These are phyloP conservation scores for Mycena olivaceomarginata DNA, from an alignment of 768 basidiomycete species.

Conservation along the genomic window DNA sequence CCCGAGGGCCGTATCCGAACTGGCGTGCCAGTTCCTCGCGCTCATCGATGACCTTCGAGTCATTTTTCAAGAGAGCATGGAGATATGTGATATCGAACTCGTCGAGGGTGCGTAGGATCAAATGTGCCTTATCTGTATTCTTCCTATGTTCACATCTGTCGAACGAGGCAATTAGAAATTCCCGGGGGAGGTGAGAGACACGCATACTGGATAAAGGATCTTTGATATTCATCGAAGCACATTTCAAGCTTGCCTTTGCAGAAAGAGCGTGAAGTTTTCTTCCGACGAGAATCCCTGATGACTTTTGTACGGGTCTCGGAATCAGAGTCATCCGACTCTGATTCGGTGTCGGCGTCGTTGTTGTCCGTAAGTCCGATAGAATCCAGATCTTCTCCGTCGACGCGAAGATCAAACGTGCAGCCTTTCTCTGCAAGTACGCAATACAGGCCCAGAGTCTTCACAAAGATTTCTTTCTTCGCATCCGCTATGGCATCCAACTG, in stretches of 20 bases:
- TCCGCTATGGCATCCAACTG: too few relatives aligned
- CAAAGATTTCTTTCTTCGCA: too few relatives aligned
- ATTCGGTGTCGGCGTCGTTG: too few relatives aligned
- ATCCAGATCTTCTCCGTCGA: too few relatives aligned
- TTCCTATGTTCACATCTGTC: constrained; percentile 12
- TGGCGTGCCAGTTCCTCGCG: constrained; percentile 14
- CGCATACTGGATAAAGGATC: constrained; percentile 20
- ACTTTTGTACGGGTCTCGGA: too few relatives aligned
- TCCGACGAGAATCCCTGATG: too few relatives aligned
- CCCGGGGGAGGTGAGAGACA: too few relatives aligned
- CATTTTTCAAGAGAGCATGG: background rate
- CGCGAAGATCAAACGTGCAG: too few relatives aligned
- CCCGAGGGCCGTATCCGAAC: constrained; percentile 47
- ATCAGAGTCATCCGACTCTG: too few relatives aligned
- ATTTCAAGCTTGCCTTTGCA: constrained; percentile 19
- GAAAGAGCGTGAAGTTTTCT: background rate
- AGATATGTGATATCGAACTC: constrained; percentile 48
- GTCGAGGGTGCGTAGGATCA: constrained; percentile 48
- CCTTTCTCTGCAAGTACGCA: too few relatives aligned
- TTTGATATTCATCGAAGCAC: constrained; percentile 7
- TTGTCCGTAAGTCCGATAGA: too few relatives aligned
- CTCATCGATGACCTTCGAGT: background rate
- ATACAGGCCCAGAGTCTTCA: too few relatives aligned
- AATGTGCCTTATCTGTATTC: constrained; percentile 35
- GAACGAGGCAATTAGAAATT: background rate